Evolutionary conservation across 805 yeast genomes (phyloP).

Genomic region (Metschnikowia bowlesiae): DNA sequence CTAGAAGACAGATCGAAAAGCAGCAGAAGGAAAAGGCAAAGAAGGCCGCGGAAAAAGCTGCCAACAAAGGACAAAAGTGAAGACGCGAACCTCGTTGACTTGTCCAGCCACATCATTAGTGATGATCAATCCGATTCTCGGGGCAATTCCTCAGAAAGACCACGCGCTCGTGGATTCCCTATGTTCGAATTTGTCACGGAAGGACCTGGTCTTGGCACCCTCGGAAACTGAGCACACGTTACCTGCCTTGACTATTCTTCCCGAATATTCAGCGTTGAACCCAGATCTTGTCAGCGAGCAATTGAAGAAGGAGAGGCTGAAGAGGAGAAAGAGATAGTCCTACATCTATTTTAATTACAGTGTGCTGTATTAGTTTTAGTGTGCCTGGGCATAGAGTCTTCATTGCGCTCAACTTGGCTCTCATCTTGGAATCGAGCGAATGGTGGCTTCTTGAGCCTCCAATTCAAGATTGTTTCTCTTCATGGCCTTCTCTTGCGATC

Average conservation of each 20-base stretch:
- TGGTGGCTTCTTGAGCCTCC: conserved; percentile 61
- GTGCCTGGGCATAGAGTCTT: not conserved
- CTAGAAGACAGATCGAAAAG: conserved; percentile 77
- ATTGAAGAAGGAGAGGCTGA: conserved; percentile 11
- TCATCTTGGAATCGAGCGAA: conserved; percentile 39
- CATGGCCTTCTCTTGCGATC: conserved; percentile 36
- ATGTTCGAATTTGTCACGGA: not conserved
- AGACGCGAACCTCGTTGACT: not conserved
- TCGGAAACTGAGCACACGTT: not conserved
- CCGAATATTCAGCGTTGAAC: conserved; percentile 25
- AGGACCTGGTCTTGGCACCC: not conserved
- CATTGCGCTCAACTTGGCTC: not conserved
- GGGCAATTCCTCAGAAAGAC: conserved; percentile 9
- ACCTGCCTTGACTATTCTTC: conserved; percentile 11
- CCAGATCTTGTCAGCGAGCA: conserved; percentile 21
- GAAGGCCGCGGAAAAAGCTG: conserved; percentile 17
- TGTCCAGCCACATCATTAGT: no score
- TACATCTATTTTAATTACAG: not conserved
- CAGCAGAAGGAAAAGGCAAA: conserved; percentile 38
- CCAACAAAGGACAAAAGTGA: not conserved
- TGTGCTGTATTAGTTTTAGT: not conserved
- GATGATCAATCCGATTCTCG: conserved; percentile 4
- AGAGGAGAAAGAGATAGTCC: conserved; percentile 9
- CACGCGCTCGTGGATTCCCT: not conserved
- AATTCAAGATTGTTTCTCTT: conserved; percentile 50